Conservation (phyloP, 768 basidiomycete species). For the Lactarius indigo region DNA sequence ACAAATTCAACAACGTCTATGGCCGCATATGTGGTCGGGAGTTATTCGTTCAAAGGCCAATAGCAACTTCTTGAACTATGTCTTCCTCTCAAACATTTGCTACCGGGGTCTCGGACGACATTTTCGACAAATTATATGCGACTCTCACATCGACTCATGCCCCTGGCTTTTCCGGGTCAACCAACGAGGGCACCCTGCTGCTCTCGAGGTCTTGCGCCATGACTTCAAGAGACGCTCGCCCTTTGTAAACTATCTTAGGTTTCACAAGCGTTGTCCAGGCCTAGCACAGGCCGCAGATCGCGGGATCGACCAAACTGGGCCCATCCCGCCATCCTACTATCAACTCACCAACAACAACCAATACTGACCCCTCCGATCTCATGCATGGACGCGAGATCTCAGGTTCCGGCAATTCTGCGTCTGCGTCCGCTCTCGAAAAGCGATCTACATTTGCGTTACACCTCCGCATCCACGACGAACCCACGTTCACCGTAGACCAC, state of each 20-base stretch:
- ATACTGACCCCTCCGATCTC: slow-evolving; percentile 21
- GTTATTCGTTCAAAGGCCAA: neutral
- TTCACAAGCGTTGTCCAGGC: slow-evolving; percentile 35
- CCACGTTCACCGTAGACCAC: slow-evolving; percentile 33
- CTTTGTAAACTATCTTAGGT: neutral
- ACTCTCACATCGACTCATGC: neutral
- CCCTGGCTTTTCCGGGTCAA: neutral
- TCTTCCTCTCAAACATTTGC: neutral
- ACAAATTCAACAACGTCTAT: neutral
- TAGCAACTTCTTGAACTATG: neutral
- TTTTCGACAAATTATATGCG: slow-evolving; percentile 1
- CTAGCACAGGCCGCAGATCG: slow-evolving; percentile 55
- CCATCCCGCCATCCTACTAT: slow-evolving; percentile 32
- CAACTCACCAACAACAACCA: neutral
- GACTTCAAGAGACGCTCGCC: neutral
- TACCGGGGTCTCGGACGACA: neutral
- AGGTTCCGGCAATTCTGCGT: neutral
- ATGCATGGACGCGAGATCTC: slow-evolving; percentile 23
- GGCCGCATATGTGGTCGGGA: neutral
- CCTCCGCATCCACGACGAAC: slow-evolving; percentile 50
- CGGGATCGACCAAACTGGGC: slow-evolving; percentile 33
- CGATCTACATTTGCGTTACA: slow-evolving; percentile 40
- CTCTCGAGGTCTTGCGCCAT: slow-evolving; percentile 8
- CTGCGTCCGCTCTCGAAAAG: slow-evolving; percentile 35
- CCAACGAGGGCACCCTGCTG: slow-evolving; percentile 3